Conservation (phyloP, 371 early-diverging fungal species). For the Mucor plumbeus region DNA sequence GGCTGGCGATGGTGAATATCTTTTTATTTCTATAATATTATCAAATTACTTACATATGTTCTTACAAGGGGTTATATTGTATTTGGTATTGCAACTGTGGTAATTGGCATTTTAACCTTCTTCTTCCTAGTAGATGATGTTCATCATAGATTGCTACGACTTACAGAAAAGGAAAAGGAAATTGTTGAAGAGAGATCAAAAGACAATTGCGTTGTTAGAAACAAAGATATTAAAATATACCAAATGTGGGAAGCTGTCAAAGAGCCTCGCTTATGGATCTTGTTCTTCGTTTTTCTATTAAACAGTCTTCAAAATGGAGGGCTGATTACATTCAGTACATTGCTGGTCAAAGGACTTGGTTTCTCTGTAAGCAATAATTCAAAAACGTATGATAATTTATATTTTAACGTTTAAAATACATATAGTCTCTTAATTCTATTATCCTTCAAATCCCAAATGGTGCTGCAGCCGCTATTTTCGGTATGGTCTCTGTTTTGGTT, state of each 20-base stretch:
- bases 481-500: conserved; percentile 20
- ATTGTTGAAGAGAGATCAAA: conserved; percentile 41
- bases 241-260: conserved; percentile 40
- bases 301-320: conserved; percentile 42
- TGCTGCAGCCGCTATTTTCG: conserved; percentile 18
- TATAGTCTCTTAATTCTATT: conserved; percentile 26
- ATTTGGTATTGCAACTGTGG: conserved; percentile 37
- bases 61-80: conserved; percentile 41
- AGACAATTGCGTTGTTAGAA: conserved; percentile 43
- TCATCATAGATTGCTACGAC: conserved; percentile 24
- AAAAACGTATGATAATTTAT: neutral
- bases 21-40: neutral
- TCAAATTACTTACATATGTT: neutral
- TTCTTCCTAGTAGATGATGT: conserved; percentile 42
- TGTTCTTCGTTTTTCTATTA: conserved; percentile 24
- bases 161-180: conserved; percentile 38
- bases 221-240: conserved; percentile 23
- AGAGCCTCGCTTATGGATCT: conserved; percentile 40
- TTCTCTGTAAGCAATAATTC: conserved; percentile 37
- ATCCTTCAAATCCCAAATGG: conserved; percentile 39
- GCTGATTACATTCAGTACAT: conserved; percentile 38
- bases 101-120: conserved; percentile 34
- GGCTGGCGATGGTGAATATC: conserved; percentile 31
- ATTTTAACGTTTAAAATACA: neutral
- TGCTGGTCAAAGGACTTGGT: conserved; percentile 39